Evolutionary conservation across 2,329 filamentous ascomycete species (phyloP).

Genomic region (Xylaria polymorpha): DNA sequence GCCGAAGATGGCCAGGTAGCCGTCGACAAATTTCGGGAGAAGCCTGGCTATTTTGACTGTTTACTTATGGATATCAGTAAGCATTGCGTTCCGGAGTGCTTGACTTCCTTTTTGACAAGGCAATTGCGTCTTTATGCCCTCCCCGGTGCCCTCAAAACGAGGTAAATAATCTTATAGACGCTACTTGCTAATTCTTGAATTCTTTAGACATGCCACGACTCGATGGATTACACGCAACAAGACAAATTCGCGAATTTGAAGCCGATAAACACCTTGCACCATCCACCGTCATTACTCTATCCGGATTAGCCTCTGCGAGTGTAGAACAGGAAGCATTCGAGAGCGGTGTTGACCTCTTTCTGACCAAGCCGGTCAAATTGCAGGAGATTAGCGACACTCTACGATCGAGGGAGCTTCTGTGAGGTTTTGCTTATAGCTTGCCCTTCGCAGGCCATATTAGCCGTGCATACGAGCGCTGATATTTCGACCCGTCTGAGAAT

Average conservation of each 20-base stretch:
- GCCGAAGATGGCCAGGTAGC: conserved; percentile 33
- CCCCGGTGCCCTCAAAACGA: neutral
- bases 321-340: conserved; percentile 60
- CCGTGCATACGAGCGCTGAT: neutral
- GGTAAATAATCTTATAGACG: neutral
- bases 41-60: conserved; percentile 28
- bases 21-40: conserved; percentile 27
- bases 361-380: conserved; percentile 60
- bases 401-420: conserved; percentile 26
- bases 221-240: conserved; percentile 33
- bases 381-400: conserved; percentile 44
- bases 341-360: conserved; percentile 59
- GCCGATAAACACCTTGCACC: conserved; percentile 50
- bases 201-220: conserved; percentile 32
- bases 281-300: conserved; percentile 57
- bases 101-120: neutral
- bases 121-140: too few species aligned
- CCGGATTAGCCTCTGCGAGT: conserved; percentile 57
- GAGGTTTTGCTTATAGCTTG: neutral
- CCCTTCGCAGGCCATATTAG: too few species aligned
- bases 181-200: neutral
- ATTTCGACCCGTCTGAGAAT: neutral
- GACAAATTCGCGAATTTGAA: conserved; percentile 33
- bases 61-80: conserved; percentile 37
- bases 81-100: neutral